These are phyloP conservation scores for Mentha longifolia DNA, from an alignment of 257 asterid genomes.

Conservation along the genomic window DNA sequence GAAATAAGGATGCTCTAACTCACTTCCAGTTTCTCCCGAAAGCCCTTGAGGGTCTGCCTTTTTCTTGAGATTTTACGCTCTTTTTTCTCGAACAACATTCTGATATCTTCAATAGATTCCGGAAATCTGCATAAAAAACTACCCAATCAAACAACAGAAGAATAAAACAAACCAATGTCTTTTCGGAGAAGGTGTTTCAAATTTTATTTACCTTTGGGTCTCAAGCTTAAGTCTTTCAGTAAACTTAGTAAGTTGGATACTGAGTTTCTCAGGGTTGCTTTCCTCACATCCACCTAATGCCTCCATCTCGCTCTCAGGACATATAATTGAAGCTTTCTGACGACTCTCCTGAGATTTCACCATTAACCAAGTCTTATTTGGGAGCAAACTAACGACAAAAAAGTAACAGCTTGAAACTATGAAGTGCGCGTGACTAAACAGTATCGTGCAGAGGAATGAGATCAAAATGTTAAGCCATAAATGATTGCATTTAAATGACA, in stretches of 20 bases:
- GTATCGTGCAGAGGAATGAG: constrained; percentile 2
- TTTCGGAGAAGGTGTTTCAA: constrained; percentile 17
- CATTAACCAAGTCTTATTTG: constrained; percentile 29
- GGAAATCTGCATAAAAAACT: constrained; percentile 59
- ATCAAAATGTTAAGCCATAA: neutral
- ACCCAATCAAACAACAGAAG: constrained; percentile 24
- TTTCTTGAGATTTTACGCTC: constrained; percentile 69
- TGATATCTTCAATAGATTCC: constrained; percentile 84
- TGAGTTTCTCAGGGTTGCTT: constrained; percentile 73
- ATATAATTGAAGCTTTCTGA: constrained; percentile 72
- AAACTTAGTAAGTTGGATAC: constrained; percentile 62
- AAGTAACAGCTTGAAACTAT: constrained; percentile 19
- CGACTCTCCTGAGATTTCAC: constrained; percentile 61
- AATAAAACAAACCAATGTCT: constrained; percentile 26
- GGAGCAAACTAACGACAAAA: constrained; percentile 24
- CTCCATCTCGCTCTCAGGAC: constrained; percentile 82
- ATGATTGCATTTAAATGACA: constrained; percentile 13
- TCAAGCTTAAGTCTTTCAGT: constrained; percentile 68
- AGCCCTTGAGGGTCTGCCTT: constrained; percentile 64
- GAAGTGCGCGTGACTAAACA: constrained; percentile 4
- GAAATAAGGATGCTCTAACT: constrained; percentile 41
- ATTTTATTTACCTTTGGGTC: constrained; percentile 62
- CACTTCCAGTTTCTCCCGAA: constrained; percentile 70
- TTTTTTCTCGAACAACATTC: constrained; percentile 63
- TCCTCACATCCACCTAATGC: constrained; percentile 64